Conservation (phyloP, 352 stramenopile species). For the Bremia lactucae region DNA sequence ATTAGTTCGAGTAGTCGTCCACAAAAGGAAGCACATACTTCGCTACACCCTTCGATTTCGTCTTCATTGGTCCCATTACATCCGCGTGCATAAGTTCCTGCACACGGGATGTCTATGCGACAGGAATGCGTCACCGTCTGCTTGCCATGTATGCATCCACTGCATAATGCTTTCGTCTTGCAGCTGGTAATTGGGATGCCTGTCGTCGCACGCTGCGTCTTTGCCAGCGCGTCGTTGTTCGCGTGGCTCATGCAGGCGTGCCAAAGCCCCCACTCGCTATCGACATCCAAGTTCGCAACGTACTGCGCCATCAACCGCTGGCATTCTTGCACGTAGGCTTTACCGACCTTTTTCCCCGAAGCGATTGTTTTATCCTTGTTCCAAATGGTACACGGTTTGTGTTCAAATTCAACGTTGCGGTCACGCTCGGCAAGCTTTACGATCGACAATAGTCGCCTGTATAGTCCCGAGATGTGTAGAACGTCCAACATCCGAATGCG, state of each 20-base stretch:
- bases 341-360: not conserved
- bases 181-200: not conserved
- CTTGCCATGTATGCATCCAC: not conserved
- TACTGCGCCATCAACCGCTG: not conserved
- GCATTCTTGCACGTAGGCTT: not conserved
- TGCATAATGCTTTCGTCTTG: not conserved
- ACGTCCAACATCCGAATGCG: not conserved
- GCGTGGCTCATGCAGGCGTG: not conserved
- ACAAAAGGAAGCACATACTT: not conserved
- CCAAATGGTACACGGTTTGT: not conserved
- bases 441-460: not conserved
- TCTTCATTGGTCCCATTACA: not conserved
- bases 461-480: not conserved
- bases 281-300: not conserved
- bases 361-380: not conserved
- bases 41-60: not conserved
- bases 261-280: not conserved
- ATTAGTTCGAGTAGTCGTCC: not conserved
- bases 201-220: not conserved
- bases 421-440: not conserved
- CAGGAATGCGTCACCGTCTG: not conserved
- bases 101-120: not conserved
- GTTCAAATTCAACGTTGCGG: not conserved
- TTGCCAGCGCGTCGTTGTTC: not conserved
- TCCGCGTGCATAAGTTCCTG: not conserved